A percentile compares a stretch with the other conserved stretches of the same genome.
Conservation (phyloP, 2,329 filamentous ascomycete genomes). For the Calonectria pseudoreteaudii region DNA sequence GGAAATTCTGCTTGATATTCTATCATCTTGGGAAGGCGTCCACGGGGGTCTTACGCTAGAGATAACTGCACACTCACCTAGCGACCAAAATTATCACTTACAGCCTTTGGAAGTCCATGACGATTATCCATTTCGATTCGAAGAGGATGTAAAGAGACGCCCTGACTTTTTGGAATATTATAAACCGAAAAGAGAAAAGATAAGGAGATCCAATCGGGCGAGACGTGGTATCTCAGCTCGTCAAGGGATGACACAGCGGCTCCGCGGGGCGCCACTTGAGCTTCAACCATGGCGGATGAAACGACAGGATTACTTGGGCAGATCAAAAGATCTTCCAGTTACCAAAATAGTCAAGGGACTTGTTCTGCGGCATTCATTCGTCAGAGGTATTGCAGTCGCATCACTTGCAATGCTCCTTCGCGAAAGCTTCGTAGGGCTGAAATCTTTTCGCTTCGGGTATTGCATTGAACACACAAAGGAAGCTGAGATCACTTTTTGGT, state of each 20-base stretch:
- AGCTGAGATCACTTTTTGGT: too few relatives aligned
- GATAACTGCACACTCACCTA: constrained; percentile 22
- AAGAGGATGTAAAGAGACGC: not conserved
- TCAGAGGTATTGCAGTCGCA: not conserved
- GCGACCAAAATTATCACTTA: constrained; percentile 14
- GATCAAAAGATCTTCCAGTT: not conserved
- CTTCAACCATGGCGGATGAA: not conserved
- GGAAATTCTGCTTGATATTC: not conserved
- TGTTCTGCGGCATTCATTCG: not conserved
- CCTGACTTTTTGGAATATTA: too few relatives aligned
- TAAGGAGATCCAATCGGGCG: not conserved
- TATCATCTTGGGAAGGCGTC: constrained; percentile 14
- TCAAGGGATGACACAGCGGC: not conserved
- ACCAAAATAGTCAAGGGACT: constrained; percentile 24
- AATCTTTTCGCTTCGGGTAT: too few relatives aligned
- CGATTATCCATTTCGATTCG: constrained; percentile 13
- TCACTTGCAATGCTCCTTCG: constrained; percentile 14
- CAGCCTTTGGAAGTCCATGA: not conserved
- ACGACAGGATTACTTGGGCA: not conserved
- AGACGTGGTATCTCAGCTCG: not conserved
- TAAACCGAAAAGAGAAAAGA: not conserved
- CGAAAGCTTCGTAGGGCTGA: too few relatives aligned
- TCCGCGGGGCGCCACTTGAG: constrained; percentile 19
- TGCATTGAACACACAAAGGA: too few relatives aligned
- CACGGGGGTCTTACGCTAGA: constrained; percentile 12